Base-by-base conservation (phyloP, 2,329 filamentous ascomycete species). In the Cordyceps javanica region DNA sequence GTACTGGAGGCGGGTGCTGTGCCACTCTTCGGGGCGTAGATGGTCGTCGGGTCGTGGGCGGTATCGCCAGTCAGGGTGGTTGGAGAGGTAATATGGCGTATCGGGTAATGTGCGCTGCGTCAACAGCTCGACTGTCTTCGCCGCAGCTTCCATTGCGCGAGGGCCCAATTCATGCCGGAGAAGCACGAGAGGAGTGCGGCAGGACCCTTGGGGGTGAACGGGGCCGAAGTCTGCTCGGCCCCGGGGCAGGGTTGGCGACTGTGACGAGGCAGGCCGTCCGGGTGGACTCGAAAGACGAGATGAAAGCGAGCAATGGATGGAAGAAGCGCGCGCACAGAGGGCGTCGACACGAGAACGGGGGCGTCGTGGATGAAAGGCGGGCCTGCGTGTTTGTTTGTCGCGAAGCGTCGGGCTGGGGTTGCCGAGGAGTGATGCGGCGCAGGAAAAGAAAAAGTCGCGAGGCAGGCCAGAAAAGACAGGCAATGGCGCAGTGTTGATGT, bases 121-220 rank as follows among this genome's bases (percentile, higher is more conserved):
- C 68, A 82, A 72, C 69, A 71, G 74, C 70, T 81, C 71, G 71
- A 81, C 76, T 73, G 74, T 77, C 73, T 81, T 80, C 69, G 76
- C 77, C 75, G 79, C 78, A 75, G 75, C 78, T 76, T 83, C 81
- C 81, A 83, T 83, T 72, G 72, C 78, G 74, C 69, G 66, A 66
- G 65, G 69, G 67, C 60, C 53, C 55, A 51, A 61, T 60, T 67
- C 71, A 73, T 73, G 62, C 71, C 71, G 69, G 45, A 52, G 32
- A 42, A 44, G 38, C 46, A 39, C 41, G 62, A 53, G 26, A n/a
- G 38, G 55, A 34, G 58, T 39, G 61, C 63, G 63, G 63, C 62
- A 62, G 62, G 57, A 61, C 63, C 59, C 60, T 61, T n/a, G 61
- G 62, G 63, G 61, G 60, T 57, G 25, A 34, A 48, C 48, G 48